Evolutionary conservation across 2,329 filamentous ascomycete species (phyloP), one percentile per base, ranked within the genome.

Genomic region (Tympanopsis confertula): DNA sequence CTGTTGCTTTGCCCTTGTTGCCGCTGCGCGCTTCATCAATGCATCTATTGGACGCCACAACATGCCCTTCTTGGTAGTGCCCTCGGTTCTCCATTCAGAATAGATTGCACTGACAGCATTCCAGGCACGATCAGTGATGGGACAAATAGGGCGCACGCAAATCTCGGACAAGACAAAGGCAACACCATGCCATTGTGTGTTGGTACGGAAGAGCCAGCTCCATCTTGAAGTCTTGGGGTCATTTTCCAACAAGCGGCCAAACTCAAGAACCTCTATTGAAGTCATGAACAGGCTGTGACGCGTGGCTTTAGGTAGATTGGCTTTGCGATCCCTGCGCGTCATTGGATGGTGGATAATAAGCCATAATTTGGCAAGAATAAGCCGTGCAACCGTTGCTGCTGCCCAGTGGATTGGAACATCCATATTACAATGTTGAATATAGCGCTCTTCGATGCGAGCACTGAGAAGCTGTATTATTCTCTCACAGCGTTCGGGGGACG

Each of bases 311-410:
- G 71, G 63, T 12, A 78, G 54, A 18, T 56, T 65, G 5, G 59
- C 53, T 15, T 60, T 63, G 14, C 62, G 61, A 36, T 69, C 44
- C 39, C 61, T 58, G n/a, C 68, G 59, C 41, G 71, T 69, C 48
- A 77, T 67, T 5, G 76, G 75, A 50, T 80, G 74, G 45, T 79
- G 74, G 2, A 78, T 62, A 44, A 78, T 67, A 38, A 80, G 57
- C 73, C 74, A 79, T 57, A 79, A 66, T 49, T 77, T 79, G 37
- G 71, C 71, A 56, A 78, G 68, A 42, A 78, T 69, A 29, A 79
- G 57, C 14, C 74, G 63, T 10, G 68, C 68, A 10, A 78, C 61
- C 2, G 74, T 78, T 3, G 70, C 73, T 12, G 68, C 66, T 3
- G 76, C 71, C 74, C 74, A 79, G 41, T 71, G 70, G 0, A 79